Conservation (phyloP, 768 basidiomycete species). For the Lanmaoa pseudosensibilis region DNA sequence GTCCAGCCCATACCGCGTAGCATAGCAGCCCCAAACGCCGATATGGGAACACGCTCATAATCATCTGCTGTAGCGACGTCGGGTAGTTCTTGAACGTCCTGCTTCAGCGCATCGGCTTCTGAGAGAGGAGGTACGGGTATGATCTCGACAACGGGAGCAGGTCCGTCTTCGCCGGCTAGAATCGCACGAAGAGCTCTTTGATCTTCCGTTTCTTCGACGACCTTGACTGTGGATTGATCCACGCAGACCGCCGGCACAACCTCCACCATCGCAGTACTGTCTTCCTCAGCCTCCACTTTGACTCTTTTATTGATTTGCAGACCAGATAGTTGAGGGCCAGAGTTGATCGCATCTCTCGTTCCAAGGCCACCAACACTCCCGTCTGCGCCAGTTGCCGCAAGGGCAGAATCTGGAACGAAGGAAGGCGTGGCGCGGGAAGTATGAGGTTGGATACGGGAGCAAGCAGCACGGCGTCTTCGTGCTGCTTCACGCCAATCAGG, state of each 20-base stretch:
- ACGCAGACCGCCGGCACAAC: not conserved
- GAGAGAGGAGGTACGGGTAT: conserved; percentile 61
- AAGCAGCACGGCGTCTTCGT: conserved; percentile 48
- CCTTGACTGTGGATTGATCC: conserved; percentile 25
- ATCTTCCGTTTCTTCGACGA: conserved; percentile 67
- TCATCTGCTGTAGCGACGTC: conserved; percentile 76
- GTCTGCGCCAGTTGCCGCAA: conserved; percentile 56
- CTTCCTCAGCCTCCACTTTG: conserved; percentile 35
- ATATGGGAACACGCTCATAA: conserved; percentile 88
- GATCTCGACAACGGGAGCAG: conserved; percentile 51
- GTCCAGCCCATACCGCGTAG: conserved; percentile 98
- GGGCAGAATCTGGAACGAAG: conserved; percentile 66
- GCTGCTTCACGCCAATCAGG: conserved; percentile 88
- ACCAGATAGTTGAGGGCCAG: conserved; percentile 69
- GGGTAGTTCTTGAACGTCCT: conserved; percentile 81
- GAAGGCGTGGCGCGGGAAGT: conserved; percentile 27
- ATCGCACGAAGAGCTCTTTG: conserved; percentile 78
- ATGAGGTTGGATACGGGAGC: conserved; percentile 12
- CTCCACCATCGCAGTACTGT: conserved; percentile 11
- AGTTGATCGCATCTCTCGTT: conserved; percentile 72
- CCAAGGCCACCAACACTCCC: conserved; percentile 79
- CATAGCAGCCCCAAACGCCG: conserved; percentile 90
- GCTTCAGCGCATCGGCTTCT: conserved; percentile 81
- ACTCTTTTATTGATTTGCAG: conserved; percentile 49
- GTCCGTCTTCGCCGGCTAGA: conserved; percentile 50